Evolutionary conservation across 2,329 filamentous ascomycete species (phyloP), one percentile per base, ranked within the genome.

Genomic region (Epichloe typhina): DNA sequence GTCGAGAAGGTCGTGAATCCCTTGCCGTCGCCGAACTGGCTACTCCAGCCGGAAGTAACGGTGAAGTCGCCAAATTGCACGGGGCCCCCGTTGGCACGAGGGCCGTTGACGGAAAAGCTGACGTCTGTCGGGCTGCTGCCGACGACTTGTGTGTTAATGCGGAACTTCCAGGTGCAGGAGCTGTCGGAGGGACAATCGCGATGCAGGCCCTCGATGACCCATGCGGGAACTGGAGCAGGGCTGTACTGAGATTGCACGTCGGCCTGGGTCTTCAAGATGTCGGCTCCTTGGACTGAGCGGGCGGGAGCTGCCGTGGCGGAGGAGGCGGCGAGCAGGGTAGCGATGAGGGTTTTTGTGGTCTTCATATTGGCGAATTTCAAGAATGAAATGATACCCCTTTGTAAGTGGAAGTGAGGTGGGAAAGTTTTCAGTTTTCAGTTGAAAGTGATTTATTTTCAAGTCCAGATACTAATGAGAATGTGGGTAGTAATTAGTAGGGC

Each of bases 61-160:
- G 68, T 73, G 67, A 68, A 80, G 52, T 58, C 59, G 41, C 74
- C 75, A 66, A 74, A 79, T 46, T 57, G 64, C 51, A 59, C 53
- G 42, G 70, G 66, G 17, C 68, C 70, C 47, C 67, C 68, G 60
- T 64, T 66, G 53, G 65, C 64, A 52, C 64, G 58, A 53, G 58
- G 50, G 45, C 43, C 56, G 55, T 68, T 64, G 55, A 71, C 66
- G 49, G 62, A 58, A 61, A 71, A 72, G 52, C 54, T 61, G 66
- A 69, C 73, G 17, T 57, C 21, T 35, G 67, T 69, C 15, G 57
- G 43, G 5, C 57, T 58, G 46, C 59, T 17, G 17, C 17, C 17
- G 17, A 17, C 61, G 33, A 56, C 54, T 52, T 64, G 54, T 52
- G 69, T 66, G 60, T 71, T 63, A 62, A 73, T 66, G 53, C 54